A percentile compares a stretch with the other conserved stretches of the same genome.
phyloP scores from a whole-genome alignment of 768 basidiomycete species.

The Sporobolomyces phaffii region DNA sequence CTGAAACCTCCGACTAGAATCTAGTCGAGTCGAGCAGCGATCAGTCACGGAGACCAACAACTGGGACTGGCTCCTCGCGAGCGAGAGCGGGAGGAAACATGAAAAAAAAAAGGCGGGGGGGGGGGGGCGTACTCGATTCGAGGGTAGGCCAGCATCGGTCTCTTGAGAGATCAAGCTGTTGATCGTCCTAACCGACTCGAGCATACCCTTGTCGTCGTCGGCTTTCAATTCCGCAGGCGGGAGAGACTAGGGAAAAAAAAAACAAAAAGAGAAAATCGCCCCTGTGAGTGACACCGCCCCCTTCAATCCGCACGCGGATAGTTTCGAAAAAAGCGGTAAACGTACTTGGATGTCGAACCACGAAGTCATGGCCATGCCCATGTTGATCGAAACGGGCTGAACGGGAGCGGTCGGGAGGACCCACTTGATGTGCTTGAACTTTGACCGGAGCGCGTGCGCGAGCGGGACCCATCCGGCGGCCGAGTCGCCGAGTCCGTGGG shows the following conservation, averaged over 20 bases:
- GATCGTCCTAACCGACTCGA: constrained; percentile 58
- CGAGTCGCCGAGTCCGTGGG: constrained; percentile 57
- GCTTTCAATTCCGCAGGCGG: constrained; percentile 13
- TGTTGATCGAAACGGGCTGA: constrained; percentile 67
- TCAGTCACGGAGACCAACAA: no score
- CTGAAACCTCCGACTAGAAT: constrained; percentile 31
- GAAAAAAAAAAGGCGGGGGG: constrained; percentile 45
- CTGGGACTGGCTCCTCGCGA: no score
- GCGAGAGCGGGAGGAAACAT: background rate
- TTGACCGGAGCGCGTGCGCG: constrained; percentile 60
- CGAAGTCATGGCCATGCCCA: constrained; percentile 66
- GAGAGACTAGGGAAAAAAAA: constrained; percentile 1
- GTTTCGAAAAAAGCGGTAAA: background rate
- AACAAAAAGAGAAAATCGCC: no score
- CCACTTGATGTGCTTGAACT: constrained; percentile 76
- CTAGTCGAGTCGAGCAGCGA: background rate
- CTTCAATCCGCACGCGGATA: no score
- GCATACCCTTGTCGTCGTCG: constrained; percentile 76
- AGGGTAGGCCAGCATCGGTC: constrained; percentile 62
- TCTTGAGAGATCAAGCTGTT: constrained; percentile 68
- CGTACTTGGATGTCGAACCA: constrained; percentile 51
- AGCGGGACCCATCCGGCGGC: constrained; percentile 73
- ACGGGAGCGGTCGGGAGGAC: constrained; percentile 70
- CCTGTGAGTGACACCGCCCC: no score
- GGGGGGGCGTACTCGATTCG: constrained; percentile 50